A percentile compares a stretch with the other conserved stretches of the same genome.
These are phyloP conservation scores for Paratinospora sagittata DNA, from an alignment of 164 flowering plant genomes.

Conservation along the genomic window DNA sequence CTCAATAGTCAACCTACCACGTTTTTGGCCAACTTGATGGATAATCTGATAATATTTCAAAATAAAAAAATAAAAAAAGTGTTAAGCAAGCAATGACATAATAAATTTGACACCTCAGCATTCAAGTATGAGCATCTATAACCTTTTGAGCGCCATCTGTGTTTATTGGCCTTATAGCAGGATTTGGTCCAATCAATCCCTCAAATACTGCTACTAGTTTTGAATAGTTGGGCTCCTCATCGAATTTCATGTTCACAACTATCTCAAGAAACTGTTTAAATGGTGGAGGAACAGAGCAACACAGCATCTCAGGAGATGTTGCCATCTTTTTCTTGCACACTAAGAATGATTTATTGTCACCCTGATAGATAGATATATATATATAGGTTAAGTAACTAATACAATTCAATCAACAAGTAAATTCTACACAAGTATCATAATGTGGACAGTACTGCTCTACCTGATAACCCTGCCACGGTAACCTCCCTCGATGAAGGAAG, in stretches of 20 bases:
- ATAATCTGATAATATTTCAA: conserved; percentile 31
- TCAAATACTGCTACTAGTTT: conserved; percentile 71
- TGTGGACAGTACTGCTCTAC: conserved; percentile 19
- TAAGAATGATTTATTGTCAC: conserved; percentile 80
- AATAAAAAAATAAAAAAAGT: background rate
- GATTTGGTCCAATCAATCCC: conserved; percentile 66
- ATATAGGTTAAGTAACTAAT: background rate
- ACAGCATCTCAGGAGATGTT: conserved; percentile 71
- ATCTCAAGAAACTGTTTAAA: conserved; percentile 71
- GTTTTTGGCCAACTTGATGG: conserved; percentile 78
- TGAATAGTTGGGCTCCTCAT: conserved; percentile 83
- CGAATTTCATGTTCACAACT: conserved; percentile 85
- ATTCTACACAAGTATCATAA: background rate
- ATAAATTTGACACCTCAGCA: background rate
- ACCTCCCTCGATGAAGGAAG: conserved; percentile 57
- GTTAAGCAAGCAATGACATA: background rate
- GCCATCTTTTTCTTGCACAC: conserved; percentile 92
- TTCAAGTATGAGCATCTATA: background rate
- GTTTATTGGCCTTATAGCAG: conserved; percentile 69
- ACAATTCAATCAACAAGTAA: background rate
- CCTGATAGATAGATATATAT: conserved; percentile 32
- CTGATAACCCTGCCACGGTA: conserved; percentile 90
- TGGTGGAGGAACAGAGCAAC: conserved; percentile 76
- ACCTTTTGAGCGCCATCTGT: conserved; percentile 91
- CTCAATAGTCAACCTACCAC: conserved; percentile 65